phyloP scores from a whole-genome alignment of 1,284 basidiomycete species.

The Melampsora americana region DNA sequence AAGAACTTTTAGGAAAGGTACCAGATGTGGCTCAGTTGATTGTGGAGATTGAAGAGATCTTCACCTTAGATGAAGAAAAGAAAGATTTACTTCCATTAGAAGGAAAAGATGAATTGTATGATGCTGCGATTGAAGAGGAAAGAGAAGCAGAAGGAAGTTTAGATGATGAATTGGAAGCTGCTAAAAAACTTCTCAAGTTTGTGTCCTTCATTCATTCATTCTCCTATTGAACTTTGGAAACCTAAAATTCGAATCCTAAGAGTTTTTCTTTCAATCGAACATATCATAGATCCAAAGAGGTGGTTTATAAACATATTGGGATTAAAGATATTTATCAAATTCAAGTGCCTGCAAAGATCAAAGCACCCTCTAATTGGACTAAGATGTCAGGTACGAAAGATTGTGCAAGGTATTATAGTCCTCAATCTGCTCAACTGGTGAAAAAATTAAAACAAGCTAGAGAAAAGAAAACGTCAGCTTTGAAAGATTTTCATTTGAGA shows the following conservation, averaged over 20 bases:
- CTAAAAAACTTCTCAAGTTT: slow-evolving; percentile 43
- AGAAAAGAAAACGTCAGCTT: slow-evolving; percentile 73
- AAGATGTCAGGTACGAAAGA: slow-evolving; percentile 77
- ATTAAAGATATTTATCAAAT: slow-evolving; percentile 74
- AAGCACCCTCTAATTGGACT: slow-evolving; percentile 76
- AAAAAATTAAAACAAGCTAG: slow-evolving; percentile 83
- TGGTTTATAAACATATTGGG: slow-evolving; percentile 48
- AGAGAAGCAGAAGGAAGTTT: slow-evolving; percentile 32
- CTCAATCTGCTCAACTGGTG: slow-evolving; percentile 67
- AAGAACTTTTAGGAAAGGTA: slow-evolving; percentile 59
- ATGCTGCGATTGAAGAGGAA: slow-evolving; percentile 42
- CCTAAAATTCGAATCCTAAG: not conserved
- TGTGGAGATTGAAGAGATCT: slow-evolving; percentile 64
- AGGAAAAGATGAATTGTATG: slow-evolving; percentile 43
- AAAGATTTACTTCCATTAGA: slow-evolving; percentile 31
- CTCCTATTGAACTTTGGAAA: not conserved
- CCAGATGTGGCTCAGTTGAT: slow-evolving; percentile 69
- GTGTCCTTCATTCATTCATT: not conserved
- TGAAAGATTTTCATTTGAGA: slow-evolving; percentile 76
- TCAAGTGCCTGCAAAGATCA: slow-evolving; percentile 64
- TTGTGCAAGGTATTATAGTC: slow-evolving; percentile 66
- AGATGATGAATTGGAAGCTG: slow-evolving; percentile 33
- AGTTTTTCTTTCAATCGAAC: not conserved
- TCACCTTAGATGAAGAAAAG: slow-evolving; percentile 52
- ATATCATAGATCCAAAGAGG: slow-evolving; percentile 45